These are phyloP conservation scores for Microascus cirrosus DNA, from an alignment of 2,329 filamentous ascomycete species.

Conservation along the genomic window DNA sequence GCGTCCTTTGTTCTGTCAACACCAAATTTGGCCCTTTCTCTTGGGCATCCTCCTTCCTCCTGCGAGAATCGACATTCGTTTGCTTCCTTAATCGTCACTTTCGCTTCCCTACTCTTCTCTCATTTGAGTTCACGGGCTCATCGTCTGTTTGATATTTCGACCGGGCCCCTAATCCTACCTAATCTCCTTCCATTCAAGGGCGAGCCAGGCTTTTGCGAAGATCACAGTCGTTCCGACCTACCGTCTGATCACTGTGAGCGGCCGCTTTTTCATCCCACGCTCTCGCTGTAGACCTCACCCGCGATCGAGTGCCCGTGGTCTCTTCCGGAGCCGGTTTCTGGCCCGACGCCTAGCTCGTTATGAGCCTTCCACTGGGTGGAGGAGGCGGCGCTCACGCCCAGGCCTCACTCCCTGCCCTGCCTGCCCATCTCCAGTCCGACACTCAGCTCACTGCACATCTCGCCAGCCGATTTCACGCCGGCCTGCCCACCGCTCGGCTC, in stretches of 20 bases:
- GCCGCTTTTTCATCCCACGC: not conserved
- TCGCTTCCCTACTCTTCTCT: conserved; percentile 8
- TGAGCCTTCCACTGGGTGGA: conserved; percentile 44
- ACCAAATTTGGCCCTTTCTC: conserved; percentile 4
- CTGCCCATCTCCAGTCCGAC: conserved; percentile 69
- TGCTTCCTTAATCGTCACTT: not conserved
- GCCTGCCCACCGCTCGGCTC: conserved; percentile 74
- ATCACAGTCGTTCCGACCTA: not conserved
- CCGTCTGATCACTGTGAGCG: not conserved
- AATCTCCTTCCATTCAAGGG: not conserved
- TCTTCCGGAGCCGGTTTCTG: not conserved
- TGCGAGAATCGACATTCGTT: conserved; percentile 4
- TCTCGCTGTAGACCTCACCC: not conserved
- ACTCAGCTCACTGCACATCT: conserved; percentile 73
- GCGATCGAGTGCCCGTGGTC: not conserved
- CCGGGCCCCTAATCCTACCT: not conserved
- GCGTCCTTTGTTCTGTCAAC: not conserved
- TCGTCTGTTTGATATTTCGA: not conserved
- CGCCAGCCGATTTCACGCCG: conserved; percentile 84
- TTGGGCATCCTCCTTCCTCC: conserved; percentile 2
- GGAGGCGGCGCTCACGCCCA: conserved; percentile 58
- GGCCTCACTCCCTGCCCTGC: conserved; percentile 77
- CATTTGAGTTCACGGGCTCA: not conserved
- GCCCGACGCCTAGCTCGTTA: conserved; percentile 23
- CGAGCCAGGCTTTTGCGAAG: not conserved